Evolutionary conservation across 2,329 filamentous ascomycete genomes (phyloP).

Genomic region (Phaeosphaeriaceae sp.): DNA sequence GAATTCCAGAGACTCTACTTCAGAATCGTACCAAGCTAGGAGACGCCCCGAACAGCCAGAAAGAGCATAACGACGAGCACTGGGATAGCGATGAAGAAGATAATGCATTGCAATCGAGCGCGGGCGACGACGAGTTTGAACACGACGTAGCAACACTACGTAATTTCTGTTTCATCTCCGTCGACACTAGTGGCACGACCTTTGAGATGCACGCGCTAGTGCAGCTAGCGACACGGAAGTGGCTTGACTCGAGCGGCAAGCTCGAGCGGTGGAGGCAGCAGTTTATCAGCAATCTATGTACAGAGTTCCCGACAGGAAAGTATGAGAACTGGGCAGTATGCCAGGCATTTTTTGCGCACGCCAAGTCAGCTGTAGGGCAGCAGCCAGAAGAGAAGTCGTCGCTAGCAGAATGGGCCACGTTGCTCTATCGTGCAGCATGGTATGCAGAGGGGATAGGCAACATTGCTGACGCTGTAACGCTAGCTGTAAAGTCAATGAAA

Average conservation of each 20-base stretch:
- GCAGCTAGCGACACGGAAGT: conserved; percentile 39
- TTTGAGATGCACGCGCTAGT: conserved; percentile 56
- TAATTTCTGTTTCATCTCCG: conserved; percentile 48
- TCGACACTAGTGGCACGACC: conserved; percentile 18
- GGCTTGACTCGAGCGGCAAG: conserved; percentile 18
- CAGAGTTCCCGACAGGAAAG: conserved; percentile 8
- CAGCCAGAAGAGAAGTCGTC: not conserved
- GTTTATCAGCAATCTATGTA: conserved; percentile 9
- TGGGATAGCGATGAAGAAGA: no score
- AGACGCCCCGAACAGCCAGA: no score
- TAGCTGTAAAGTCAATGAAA: not conserved
- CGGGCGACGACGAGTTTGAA: conserved; percentile 17
- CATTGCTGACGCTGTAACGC: not conserved
- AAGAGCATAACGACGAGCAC: not conserved
- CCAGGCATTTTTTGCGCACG: conserved; percentile 10
- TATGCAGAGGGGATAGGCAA: conserved; percentile 9
- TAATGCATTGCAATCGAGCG: no score
- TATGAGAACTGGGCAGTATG: conserved; percentile 9
- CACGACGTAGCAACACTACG: conserved; percentile 44
- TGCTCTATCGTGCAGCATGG: conserved; percentile 12
- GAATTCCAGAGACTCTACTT: conserved; percentile 37
- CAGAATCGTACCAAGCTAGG: not conserved
- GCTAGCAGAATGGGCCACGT: conserved; percentile 6
- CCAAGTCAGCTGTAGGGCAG: conserved; percentile 2
- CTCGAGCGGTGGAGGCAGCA: conserved; percentile 33